Evolutionary conservation across 2,329 filamentous ascomycete species (phyloP).

Genomic region (Aspergillus vadensis): DNA sequence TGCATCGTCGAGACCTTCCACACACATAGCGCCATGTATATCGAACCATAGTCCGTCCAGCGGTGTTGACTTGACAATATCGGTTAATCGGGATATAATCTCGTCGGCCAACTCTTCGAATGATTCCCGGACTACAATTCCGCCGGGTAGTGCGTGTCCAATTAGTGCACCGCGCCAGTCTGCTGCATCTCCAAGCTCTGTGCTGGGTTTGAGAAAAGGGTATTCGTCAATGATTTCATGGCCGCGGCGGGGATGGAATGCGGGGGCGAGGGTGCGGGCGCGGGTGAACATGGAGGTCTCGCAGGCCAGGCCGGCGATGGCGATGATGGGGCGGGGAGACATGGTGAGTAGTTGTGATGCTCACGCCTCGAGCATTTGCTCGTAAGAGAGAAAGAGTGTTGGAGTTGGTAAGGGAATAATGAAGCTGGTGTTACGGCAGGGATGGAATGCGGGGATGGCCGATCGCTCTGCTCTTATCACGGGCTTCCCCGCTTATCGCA

Average conservation of each 20-base stretch:
- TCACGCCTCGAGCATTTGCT: too few relatives aligned
- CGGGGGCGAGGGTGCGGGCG: slow-evolving; percentile 50
- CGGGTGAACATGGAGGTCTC: slow-evolving; percentile 58
- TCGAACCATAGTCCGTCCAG: slow-evolving; percentile 58
- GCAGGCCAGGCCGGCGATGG: slow-evolving; percentile 56
- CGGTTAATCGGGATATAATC: slow-evolving; percentile 43
- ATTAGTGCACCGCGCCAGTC: slow-evolving; percentile 56
- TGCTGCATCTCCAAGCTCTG: slow-evolving; percentile 45
- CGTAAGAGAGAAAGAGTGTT: too few relatives aligned
- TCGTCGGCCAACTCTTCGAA: slow-evolving; percentile 51
- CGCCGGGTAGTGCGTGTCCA: slow-evolving; percentile 49
- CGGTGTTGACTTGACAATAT: slow-evolving; percentile 34
- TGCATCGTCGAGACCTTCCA: slow-evolving; percentile 52
- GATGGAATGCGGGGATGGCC: too few relatives aligned
- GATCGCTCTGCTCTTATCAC: too few relatives aligned
- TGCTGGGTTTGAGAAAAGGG: slow-evolving; percentile 48
- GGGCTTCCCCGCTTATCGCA: too few relatives aligned
- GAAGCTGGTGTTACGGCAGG: too few relatives aligned
- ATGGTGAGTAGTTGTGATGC: slow-evolving; percentile 18
- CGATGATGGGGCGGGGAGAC: slow-evolving; percentile 50
- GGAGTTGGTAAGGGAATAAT: too few relatives aligned
- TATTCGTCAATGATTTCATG: slow-evolving; percentile 50
- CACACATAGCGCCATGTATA: slow-evolving; percentile 60
- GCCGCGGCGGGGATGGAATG: slow-evolving; percentile 54
- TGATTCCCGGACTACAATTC: slow-evolving; percentile 45